These are phyloP conservation scores for Globisporangium radiosum DNA, from an alignment of 352 stramenopile species.

Conservation along the genomic window DNA sequence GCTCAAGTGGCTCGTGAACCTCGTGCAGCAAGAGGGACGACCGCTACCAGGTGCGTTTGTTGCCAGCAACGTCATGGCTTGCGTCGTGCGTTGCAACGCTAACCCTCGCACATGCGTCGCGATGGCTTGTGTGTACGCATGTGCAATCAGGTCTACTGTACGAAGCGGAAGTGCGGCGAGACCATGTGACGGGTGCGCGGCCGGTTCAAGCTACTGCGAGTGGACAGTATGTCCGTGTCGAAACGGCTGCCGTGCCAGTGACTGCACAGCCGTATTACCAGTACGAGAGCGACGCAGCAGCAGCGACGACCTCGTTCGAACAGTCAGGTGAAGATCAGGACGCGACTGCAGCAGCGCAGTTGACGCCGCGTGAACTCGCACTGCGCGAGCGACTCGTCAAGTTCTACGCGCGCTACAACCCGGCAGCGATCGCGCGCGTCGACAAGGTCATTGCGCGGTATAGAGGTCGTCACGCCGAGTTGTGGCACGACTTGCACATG, in stretches of 20 bases:
- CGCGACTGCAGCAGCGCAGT: slow-evolving; percentile 24
- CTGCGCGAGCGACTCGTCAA: slow-evolving; percentile 38
- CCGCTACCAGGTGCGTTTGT: slow-evolving; percentile 75
- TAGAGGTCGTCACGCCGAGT: slow-evolving; percentile 53
- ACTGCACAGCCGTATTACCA: slow-evolving; percentile 65
- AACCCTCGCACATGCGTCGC: no score
- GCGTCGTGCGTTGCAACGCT: no score
- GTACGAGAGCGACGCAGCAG: slow-evolving; percentile 38
- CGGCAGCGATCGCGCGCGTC: slow-evolving; percentile 44
- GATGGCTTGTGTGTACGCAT: no score
- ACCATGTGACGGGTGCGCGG: slow-evolving; percentile 19
- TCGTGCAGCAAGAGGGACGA: slow-evolving; percentile 89
- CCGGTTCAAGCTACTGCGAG: slow-evolving; percentile 10
- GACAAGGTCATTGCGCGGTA: slow-evolving; percentile 76
- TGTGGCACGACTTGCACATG: slow-evolving; percentile 73
- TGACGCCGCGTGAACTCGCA: slow-evolving; percentile 37
- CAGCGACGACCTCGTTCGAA: slow-evolving; percentile 9
- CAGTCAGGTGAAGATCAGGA: background rate
- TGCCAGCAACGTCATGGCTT: no score
- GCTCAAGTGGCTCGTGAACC: slow-evolving; percentile 92
- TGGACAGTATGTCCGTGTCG: slow-evolving; percentile 2
- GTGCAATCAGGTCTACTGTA: slow-evolving; percentile 51
- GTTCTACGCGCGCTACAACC: slow-evolving; percentile 74
- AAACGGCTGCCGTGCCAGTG: slow-evolving; percentile 3
- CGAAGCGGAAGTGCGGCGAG: slow-evolving; percentile 53